phyloP scores from a whole-genome alignment of 1,284 basidiomycete genomes.

The Amylostereum areolatum region DNA sequence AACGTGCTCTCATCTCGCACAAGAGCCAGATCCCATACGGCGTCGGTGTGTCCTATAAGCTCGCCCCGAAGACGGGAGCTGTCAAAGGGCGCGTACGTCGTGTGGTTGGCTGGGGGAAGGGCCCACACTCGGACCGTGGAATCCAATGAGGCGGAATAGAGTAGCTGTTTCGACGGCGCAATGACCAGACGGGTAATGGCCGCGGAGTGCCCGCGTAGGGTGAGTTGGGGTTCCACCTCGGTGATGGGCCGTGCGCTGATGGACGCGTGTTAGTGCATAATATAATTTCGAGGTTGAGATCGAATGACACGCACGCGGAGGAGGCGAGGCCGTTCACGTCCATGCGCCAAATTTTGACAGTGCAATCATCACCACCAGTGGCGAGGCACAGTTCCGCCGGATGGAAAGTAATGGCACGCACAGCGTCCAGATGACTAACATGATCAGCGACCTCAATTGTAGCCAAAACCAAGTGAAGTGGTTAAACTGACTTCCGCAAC shows the following conservation, averaged over 20 bases:
- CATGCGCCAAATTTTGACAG: slow-evolving; percentile 94
- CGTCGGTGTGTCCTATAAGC: slow-evolving; percentile 89
- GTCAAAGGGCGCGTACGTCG: slow-evolving; percentile 87
- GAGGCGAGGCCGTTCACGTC: slow-evolving; percentile 68
- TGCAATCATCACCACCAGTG: slow-evolving; percentile 91
- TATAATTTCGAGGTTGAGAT: neutral
- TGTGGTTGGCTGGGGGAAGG: slow-evolving; percentile 65
- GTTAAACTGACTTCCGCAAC: slow-evolving; percentile 73
- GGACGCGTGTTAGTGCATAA: slow-evolving; percentile 8
- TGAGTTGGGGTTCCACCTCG: slow-evolving; percentile 87
- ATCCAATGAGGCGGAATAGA: slow-evolving; percentile 93
- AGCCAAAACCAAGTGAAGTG: slow-evolving; percentile 12
- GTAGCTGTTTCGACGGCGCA: slow-evolving; percentile 65
- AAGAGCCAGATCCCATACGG: slow-evolving; percentile 90
- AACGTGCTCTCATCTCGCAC: slow-evolving; percentile 73
- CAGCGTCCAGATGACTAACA: slow-evolving; percentile 86
- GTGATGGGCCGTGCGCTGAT: slow-evolving; percentile 56
- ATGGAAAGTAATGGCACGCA: slow-evolving; percentile 86
- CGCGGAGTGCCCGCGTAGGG: slow-evolving; percentile 88
- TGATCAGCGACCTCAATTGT: slow-evolving; percentile 15
- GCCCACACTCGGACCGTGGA: slow-evolving; percentile 91
- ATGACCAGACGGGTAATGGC: slow-evolving; percentile 90
- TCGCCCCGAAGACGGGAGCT: slow-evolving; percentile 70
- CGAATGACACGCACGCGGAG: slow-evolving; percentile 49
- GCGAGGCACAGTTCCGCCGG: slow-evolving; percentile 79